Base-by-base conservation (phyloP, 331 rosid genomes). In the Dryas integrifolia region DNA sequence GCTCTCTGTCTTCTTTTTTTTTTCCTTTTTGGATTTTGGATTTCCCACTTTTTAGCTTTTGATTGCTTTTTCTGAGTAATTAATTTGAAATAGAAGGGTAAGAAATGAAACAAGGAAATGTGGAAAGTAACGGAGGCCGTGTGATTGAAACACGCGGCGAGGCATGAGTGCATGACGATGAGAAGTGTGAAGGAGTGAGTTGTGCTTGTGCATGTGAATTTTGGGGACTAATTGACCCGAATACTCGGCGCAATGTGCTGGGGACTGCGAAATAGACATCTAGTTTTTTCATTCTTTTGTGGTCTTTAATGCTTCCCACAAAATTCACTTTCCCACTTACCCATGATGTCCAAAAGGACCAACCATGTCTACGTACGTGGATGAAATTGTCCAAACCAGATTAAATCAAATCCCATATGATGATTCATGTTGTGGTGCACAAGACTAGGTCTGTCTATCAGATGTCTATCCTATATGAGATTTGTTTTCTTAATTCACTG, bases 241-340 rank as follows among this genome's bases (percentile, higher is more conserved):
- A 67, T 86, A 68, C 50, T 6, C 87, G 91, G 85, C 90, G 76
- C 64, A 80, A 77, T 81, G 69, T 11, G 43, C 38, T 57, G 66
- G 30, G 12, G 13, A 30, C 35, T 30, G 3, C 35, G 35, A 30
- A 30, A 30, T 30, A 30, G 3, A 30, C 35, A 30, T 30, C 35
- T 30, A 30, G 35, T 30, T 30, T 30, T 30, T 2, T 30, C 35
- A 2, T 48, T 21, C 43, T 0, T 41, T 5, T 8, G 41, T 56
- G 50, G 11, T 16, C 65, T 57, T 38, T 50, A 26, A 43, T 35
- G 55, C 2, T 56, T 16, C 35, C 50, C 59, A 45, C 67, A 8
- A 56, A 35, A 46, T 30, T 49, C 16, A 46, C 49, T 71, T 58
- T 64, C 47, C 61, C 46, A 35, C 66, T 10, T 0, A 6, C 35